phyloP scores from a whole-genome alignment of 2,329 filamentous ascomycete genomes.

The Scorias spongiosa region DNA sequence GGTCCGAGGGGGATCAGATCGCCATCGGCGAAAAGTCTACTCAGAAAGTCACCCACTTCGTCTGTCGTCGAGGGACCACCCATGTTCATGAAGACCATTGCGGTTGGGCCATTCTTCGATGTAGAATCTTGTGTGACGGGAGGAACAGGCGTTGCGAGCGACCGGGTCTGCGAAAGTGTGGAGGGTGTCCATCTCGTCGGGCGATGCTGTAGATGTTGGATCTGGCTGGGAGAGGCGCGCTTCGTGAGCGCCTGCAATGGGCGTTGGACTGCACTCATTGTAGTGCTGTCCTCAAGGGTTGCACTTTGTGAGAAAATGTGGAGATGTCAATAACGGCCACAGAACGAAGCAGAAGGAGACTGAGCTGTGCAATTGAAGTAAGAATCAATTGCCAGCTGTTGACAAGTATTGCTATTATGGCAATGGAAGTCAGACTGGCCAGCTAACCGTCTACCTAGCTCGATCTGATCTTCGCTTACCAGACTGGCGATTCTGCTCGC shows the following conservation, averaged over 20 bases:
- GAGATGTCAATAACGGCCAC: too few relatives aligned
- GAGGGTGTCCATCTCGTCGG: conserved; percentile 12
- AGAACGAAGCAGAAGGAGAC: too few relatives aligned
- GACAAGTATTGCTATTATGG: too few relatives aligned
- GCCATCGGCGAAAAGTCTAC: conserved; percentile 80
- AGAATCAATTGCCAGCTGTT: too few relatives aligned
- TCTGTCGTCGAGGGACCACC: conserved; percentile 77
- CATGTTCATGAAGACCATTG: conserved; percentile 99
- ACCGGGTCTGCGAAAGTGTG: conserved; percentile 6
- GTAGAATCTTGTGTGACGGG: conserved; percentile 67
- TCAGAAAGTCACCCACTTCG: conserved; percentile 82
- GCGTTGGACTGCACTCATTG: conserved; percentile 13
- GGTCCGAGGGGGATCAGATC: conserved; percentile 93
- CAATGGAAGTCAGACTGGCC: too few relatives aligned
- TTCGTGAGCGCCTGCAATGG: conserved; percentile 15
- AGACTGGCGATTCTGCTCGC: too few relatives aligned
- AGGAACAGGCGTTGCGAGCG: conserved; percentile 46
- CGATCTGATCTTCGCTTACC: too few relatives aligned
- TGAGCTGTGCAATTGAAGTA: too few relatives aligned
- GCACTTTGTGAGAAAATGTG: too few relatives aligned
- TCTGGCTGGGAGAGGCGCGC: conserved; percentile 13
- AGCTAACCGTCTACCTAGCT: too few relatives aligned
- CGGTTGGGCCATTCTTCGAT: conserved; percentile 65
- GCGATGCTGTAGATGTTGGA: conserved; percentile 11
- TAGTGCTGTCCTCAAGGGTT: background rate